Evolutionary conservation across 768 basidiomycete species (phyloP), one percentile per base, ranked within the genome.

Genomic region (Glaciozyma antarctica): DNA sequence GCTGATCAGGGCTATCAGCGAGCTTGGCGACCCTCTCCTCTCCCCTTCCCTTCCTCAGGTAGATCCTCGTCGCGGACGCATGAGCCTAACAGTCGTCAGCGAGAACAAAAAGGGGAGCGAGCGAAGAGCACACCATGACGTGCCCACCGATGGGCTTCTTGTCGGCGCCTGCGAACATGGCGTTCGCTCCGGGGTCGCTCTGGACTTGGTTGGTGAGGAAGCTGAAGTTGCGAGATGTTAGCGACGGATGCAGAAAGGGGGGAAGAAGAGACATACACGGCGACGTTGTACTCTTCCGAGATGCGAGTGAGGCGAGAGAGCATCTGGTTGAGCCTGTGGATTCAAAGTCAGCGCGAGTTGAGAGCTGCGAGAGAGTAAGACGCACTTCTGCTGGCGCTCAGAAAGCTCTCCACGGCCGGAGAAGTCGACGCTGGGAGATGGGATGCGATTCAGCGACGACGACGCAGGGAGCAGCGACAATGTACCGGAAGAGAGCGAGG

Each of bases 291-390:
- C 57, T 93, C 94, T 75, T 98, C 93, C 0, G 90, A 85, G 38
- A 98, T 80, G 75, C 93, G 92, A 51, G 87, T 86, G 17, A 98
- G 80, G 73, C 90, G 90, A 9, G 90, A 89, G 19, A 97, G 82
- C 89, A 92, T 88, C 86, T 92, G 90, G 45, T 87, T 91, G 45
- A 93, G 83, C 88, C 92, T 91, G 75, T 93, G 92, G 93, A 91
- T 38, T 41, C 12, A 13, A 38, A 44, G 26, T 24, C 24, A 47
- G 58, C 24, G 26, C 60, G 26, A 2, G 16, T 17, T 7, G 32
- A 15, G 19, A 43, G 24, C n/a, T 24, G 58, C 24, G 45, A 52
- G 16, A n/a, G 34, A 12, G 28, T 30, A 21, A 19, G 38, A 22
- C 43, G 21, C 21, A 52, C 56, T 58, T 58, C 28, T 64, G 56